Evolutionary conservation across 1,284 basidiomycete genomes (phyloP).

Genomic region (Acaromyces ingoldii): DNA sequence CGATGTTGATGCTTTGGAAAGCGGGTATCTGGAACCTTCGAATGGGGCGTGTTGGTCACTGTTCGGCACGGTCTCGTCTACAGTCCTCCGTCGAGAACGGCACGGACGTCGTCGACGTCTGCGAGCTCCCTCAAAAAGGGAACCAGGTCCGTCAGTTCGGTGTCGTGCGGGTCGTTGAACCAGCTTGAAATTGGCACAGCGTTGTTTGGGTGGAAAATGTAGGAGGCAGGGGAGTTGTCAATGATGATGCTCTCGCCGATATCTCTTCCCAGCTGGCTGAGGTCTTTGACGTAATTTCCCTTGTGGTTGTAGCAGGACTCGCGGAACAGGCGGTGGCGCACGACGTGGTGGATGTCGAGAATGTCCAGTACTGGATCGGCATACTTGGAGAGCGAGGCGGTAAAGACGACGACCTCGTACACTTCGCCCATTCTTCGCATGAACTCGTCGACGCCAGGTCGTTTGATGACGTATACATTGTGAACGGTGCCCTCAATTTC

Average conservation of each 20-base stretch:
- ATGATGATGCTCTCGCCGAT: conserved; percentile 93
- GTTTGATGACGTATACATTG: conserved; percentile 98
- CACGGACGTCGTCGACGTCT: conserved; percentile 81
- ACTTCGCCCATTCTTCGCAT: conserved; percentile 95
- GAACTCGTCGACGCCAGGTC: conserved; percentile 95
- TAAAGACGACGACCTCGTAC: conserved; percentile 97
- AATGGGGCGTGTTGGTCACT: too few species aligned
- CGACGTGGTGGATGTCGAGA: conserved; percentile 83
- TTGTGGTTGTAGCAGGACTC: conserved; percentile 99
- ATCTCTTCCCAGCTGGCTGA: conserved; percentile 89
- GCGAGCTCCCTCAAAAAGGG: conserved; percentile 86
- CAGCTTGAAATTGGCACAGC: conserved; percentile 97
- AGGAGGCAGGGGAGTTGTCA: conserved; percentile 97
- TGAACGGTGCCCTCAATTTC: conserved; percentile 98
- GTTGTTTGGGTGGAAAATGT: conserved; percentile 99
- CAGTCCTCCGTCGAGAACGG: conserved; percentile 66
- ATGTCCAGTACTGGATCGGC: conserved; percentile 97
- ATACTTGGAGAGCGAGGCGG: conserved; percentile 96
- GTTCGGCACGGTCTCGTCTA: too few species aligned
- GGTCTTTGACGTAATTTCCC: conserved; percentile 98
- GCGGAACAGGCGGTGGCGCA: conserved; percentile 91
- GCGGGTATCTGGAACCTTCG: too few species aligned
- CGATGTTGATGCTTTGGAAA: too few species aligned
- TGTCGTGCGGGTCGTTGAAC: conserved; percentile 81
- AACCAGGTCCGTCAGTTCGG: conserved; percentile 88